phyloP scores from a whole-genome alignment of 345 rosid species.

The Bruguiera parviflora region DNA sequence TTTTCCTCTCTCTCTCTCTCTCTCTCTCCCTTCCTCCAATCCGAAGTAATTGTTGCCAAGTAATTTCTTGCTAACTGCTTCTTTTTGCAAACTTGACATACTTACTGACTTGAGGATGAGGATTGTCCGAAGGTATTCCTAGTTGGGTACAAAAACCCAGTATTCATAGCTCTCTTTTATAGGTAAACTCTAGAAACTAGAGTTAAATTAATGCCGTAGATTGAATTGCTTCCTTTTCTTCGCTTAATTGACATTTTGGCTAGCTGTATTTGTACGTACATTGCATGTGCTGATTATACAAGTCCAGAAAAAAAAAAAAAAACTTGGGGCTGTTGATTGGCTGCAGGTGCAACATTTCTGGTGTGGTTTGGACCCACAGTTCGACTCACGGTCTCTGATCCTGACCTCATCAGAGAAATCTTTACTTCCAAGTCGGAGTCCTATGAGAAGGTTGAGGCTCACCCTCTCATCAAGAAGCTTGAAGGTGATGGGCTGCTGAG shows the following conservation, averaged over 20 bases:
- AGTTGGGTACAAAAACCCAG: conserved; percentile 7
- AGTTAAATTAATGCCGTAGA: no score
- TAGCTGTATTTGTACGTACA: no score
- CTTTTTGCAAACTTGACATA: conserved; percentile 41
- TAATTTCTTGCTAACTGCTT: conserved; percentile 30
- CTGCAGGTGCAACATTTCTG: conserved; percentile 42
- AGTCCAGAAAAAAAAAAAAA: no score
- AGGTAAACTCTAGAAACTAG: no score
- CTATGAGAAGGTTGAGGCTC: conserved; percentile 30
- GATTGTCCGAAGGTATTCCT: conserved; percentile 2
- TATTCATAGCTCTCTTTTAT: not conserved
- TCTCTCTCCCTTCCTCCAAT: conserved; percentile 8
- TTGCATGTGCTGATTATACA: no score
- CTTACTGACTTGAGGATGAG: conserved; percentile 39
- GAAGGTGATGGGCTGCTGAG: conserved; percentile 31
- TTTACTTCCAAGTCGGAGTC: conserved; percentile 34
- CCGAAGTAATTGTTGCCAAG: conserved; percentile 38
- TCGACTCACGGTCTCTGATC: conserved; percentile 37
- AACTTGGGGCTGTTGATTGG: not conserved
- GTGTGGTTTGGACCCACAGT: conserved; percentile 52
- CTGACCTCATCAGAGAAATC: conserved; percentile 43
- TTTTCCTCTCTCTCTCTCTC: conserved; percentile 11
- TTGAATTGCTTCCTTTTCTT: not conserved
- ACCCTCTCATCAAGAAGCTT: conserved; percentile 30
- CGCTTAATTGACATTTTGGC: not conserved